Evolutionary conservation across 2,329 filamentous ascomycete genomes (phyloP).

Genomic region (Aspergillaceae sp.): DNA sequence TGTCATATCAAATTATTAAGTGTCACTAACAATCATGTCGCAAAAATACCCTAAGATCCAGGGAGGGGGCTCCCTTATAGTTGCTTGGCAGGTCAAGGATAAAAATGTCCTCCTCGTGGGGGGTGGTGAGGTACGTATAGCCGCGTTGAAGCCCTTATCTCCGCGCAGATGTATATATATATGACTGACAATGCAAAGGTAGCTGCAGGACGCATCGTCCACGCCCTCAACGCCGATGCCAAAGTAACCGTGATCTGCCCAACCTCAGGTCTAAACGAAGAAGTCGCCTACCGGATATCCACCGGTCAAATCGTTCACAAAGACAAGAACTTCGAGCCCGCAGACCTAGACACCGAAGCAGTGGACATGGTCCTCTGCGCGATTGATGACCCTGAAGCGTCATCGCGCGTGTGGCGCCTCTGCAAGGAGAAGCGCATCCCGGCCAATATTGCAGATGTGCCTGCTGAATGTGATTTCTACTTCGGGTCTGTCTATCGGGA

Average conservation of each 20-base stretch:
- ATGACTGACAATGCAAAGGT: slow-evolving; percentile 52
- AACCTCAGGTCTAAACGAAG: slow-evolving; percentile 68
- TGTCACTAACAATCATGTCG: slow-evolving; percentile 36
- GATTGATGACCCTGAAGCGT: slow-evolving; percentile 88
- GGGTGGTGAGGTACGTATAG: slow-evolving; percentile 72
- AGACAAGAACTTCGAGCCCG: slow-evolving; percentile 73
- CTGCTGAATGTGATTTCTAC: slow-evolving; percentile 95
- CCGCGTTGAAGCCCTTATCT: slow-evolving; percentile 1
- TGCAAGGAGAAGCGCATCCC: slow-evolving; percentile 78
- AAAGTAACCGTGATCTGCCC: slow-evolving; percentile 80
- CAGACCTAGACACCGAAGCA: slow-evolving; percentile 85
- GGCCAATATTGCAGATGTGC: slow-evolving; percentile 95
- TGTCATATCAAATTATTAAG: slow-evolving; percentile 7
- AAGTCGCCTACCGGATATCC: slow-evolving; percentile 74
- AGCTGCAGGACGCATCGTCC: slow-evolving; percentile 85
- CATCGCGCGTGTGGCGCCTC: slow-evolving; percentile 80
- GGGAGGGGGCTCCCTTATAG: slow-evolving; percentile 82
- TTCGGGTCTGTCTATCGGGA: slow-evolving; percentile 94
- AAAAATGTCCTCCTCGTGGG: slow-evolving; percentile 89
- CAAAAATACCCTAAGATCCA: slow-evolving; percentile 67
- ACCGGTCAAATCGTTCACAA: slow-evolving; percentile 68
- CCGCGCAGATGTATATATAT: slow-evolving; percentile 6
- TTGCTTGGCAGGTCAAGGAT: slow-evolving; percentile 89
- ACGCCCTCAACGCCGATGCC: slow-evolving; percentile 91
- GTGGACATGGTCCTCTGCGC: slow-evolving; percentile 85